Base-by-base conservation (phyloP, 768 basidiomycete genomes). In the Cystofilobasidium macerans region DNA sequence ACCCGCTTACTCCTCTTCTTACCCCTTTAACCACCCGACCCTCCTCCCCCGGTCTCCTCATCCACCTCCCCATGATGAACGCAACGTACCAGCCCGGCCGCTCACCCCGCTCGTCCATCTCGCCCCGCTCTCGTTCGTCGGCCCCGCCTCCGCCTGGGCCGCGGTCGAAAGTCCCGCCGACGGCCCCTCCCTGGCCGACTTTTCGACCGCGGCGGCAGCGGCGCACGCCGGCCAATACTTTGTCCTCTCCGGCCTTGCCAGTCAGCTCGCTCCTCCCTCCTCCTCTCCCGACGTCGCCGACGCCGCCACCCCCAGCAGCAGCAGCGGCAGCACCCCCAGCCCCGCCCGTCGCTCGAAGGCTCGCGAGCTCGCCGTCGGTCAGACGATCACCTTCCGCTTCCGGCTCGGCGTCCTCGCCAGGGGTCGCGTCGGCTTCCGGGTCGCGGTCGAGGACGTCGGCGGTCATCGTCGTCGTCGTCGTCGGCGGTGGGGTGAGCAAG, bases 351-450 rank as follows among this genome's bases (percentile, higher is more conserved):
- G n/a, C n/a, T n/a, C n/a, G n/a, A n/a, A n/a, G 9, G 20, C 40
- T 7, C 38, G 65, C 22, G 13, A 53, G 14, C n/a, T 75, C 9
- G 35, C 62, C 13, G 57, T 68, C 0, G 69, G 66, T 6, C 54
- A 69, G 28, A 59, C 28, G 30, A 64, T 36, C 12, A 13, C 33
- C 1, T 48, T 68, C 24, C 38, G 14, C 1, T 43, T 73, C 18
- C 61, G 63, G 16, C 68, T 68, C 9, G 64, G 64, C 2, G 70
- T 73, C 57, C 58, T 75, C 12, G 69, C 72, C 28, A 35, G 58
- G 43, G 75, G 74, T 2, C 30, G 22, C 14, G 71, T 68, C 58
- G 69, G 54, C 0, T 71, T 76, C 32, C 43, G 74, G 36, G 74
- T 70, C 3, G 71, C 67, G 5, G 72, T 76, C 5, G 71, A 74